Percentiles rank a stretch among this genome's conserved stretches.
These are phyloP conservation scores for Tephrocybe sp. DNA, from an alignment of 768 basidiomycete species.

Conservation along the genomic window DNA sequence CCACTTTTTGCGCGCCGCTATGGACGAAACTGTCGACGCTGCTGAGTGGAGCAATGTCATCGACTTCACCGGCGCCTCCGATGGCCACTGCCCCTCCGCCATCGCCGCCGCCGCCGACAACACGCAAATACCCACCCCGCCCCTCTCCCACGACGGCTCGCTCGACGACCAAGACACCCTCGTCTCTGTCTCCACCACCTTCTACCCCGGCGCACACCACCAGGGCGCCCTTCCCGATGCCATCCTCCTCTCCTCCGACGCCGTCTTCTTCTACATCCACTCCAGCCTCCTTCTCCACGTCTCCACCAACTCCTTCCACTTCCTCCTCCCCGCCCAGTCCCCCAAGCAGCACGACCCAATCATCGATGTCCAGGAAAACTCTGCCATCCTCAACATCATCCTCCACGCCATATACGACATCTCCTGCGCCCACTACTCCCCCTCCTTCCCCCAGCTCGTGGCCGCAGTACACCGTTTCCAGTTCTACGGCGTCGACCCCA, in stretches of 20 bases:
- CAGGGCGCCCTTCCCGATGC: constrained; percentile 58
- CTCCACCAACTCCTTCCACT: constrained; percentile 66
- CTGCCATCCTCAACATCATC: constrained; percentile 67
- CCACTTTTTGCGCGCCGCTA: too few species aligned
- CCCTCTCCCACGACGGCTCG: constrained; percentile 50
- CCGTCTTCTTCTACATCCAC: constrained; percentile 86
- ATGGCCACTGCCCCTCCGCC: constrained; percentile 38
- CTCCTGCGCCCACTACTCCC: constrained; percentile 74
- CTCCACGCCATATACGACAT: constrained; percentile 73
- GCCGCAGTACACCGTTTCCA: constrained; percentile 56
- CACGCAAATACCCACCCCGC: constrained; percentile 64
- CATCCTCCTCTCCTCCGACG: constrained; percentile 69
- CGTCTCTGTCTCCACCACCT: constrained; percentile 83
- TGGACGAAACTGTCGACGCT: too few species aligned
- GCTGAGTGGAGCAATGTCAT: too few species aligned
- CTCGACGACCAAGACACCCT: constrained; percentile 23
- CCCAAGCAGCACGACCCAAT: constrained; percentile 50
- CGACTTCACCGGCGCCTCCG: too few species aligned
- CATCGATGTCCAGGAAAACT: constrained; percentile 59
- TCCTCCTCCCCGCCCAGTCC: constrained; percentile 48
- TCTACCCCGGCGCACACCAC: constrained; percentile 68
- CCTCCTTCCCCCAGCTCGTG: constrained; percentile 58
- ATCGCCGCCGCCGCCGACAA: constrained; percentile 33
- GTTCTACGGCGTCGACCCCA: constrained; percentile 59
- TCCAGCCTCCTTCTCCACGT: constrained; percentile 51